A percentile compares a stretch with the other conserved stretches of the same genome.
These are phyloP conservation scores for Psilocybe mexicana DNA, from an alignment of 1,284 basidiomycete species.

Conservation along the genomic window DNA sequence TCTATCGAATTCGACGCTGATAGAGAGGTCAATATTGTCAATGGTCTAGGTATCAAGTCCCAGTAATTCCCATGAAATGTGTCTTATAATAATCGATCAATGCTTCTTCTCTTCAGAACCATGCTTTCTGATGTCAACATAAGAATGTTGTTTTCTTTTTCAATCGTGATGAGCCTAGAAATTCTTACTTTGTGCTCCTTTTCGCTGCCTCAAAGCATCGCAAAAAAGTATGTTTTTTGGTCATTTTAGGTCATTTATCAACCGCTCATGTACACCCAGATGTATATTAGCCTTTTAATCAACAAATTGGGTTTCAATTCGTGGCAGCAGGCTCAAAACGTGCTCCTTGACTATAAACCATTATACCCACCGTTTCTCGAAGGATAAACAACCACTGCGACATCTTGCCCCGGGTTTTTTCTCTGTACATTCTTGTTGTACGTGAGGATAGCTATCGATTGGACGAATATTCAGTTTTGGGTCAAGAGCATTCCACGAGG, in stretches of 20 bases:
- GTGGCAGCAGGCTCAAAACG: background rate
- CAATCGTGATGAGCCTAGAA: background rate
- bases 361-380: constrained; percentile 4
- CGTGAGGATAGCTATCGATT: background rate
- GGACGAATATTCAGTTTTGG: background rate
- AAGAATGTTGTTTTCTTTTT: background rate
- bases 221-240: too few relatives aligned
- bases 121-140: background rate
- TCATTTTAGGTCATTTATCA: too few relatives aligned
- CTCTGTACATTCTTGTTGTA: background rate
- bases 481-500: constrained; percentile 12
- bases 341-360: background rate
- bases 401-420: background rate
- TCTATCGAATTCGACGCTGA: background rate
- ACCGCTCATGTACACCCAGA: background rate
- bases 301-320: background rate
- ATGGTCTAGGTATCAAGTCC: background rate
- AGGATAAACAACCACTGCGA: background rate
- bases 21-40: background rate
- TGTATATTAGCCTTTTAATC: background rate
- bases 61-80: constrained; percentile 1
- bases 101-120: background rate
- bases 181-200: background rate
- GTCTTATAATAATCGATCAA: background rate
- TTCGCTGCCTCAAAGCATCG: background rate